Evolutionary conservation across 208 protist genomes (phyloP), one percentile per base, ranked within the genome.

Genomic region (Crithidia acanthocephali): DNA sequence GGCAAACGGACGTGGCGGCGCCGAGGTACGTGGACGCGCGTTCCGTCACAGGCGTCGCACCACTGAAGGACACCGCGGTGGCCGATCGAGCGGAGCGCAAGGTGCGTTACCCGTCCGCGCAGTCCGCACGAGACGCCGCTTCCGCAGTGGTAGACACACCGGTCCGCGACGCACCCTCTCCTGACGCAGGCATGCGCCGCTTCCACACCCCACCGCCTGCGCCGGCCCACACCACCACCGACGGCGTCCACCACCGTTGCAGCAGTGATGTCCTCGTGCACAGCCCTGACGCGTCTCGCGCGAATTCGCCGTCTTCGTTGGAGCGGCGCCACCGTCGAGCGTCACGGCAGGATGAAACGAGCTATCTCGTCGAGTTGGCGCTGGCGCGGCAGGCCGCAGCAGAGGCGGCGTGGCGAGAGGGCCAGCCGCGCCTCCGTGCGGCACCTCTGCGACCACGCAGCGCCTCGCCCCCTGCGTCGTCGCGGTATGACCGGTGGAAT

Each of bases 321-420:
- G 27, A 61, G 15, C 72, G 72, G 15, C 64, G 61, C 9, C 20
- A 0, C n/a, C 37, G 61, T 1, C 55, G 65, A 6, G 40, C 10
- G 15, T 33, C 11, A 16, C 32, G 72, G 30, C 72, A 50, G 27
- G 48, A 35, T 0, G 65, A 78, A 28, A 68, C 65, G 13, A 25
- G 9, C 2, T 33, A 20, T 10, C 58, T 78, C 16, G 65, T 78
- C 2, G 23, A 20, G 1, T 30, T 78, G 2, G 72, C 72, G 3
- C 48, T 60, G 53, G 33, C 50, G 35, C 35, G 51, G 15, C 72
- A 78, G 60, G 37, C 47, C 0, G 48, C 63, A 6, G 52, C 35
- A 20, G 75, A 76, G 18, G 66, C 52, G 53, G 60, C 56, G 45
- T 78, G 72, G 72, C 55, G 72, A 2, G 63, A 45, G n/a, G 35